phyloP scores from a whole-genome alignment of 192 early-diverging fungal genomes.

The Coemansia aciculifera region DNA sequence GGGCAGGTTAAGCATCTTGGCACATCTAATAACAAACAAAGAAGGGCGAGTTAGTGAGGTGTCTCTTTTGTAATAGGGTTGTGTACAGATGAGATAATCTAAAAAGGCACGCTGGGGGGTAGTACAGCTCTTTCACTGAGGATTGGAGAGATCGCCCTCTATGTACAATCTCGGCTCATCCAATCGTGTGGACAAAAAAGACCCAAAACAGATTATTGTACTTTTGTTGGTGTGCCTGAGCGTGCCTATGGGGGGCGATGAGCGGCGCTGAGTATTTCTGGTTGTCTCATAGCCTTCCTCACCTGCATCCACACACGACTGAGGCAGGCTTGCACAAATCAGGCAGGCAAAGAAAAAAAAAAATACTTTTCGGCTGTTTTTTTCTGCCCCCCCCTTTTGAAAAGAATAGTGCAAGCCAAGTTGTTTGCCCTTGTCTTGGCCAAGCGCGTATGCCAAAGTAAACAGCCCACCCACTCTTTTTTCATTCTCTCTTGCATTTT shows the following conservation, averaged over 20 bases:
- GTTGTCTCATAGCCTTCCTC: background rate
- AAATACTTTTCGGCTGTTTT: no score
- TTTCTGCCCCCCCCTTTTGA: background rate
- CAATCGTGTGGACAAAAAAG: background rate
- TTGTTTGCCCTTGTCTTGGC: background rate
- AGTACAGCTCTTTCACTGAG: background rate
- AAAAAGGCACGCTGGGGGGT: background rate
- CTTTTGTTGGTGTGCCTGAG: background rate
- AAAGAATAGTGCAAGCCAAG: background rate
- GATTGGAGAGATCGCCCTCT: background rate
- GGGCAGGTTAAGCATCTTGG: background rate
- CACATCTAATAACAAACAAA: background rate
- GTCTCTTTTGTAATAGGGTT: background rate
- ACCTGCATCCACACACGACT: no score
- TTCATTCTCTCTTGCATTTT: background rate
- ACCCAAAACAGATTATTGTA: background rate
- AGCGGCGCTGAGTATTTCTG: background rate
- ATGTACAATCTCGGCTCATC: background rate
- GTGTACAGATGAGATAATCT: background rate
- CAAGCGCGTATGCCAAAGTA: background rate
- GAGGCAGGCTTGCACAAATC: no score
- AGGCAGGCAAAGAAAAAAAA: no score
- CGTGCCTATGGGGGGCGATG: background rate
- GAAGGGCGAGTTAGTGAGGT: background rate
- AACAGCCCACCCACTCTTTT: background rate